phyloP scores from a whole-genome alignment of 306 rosid species.

The Medicago truncatula region MtrunA17r5.0-ANR NC_053046.1:16675501-16676000 shows the following conservation, averaged over 20 bases:
- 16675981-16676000: no score
- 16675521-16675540: conserved; percentile 59
- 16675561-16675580: conserved; percentile 43
- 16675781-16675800: conserved; percentile 67
- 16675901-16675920: no score
- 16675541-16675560: conserved; percentile 50
- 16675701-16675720: conserved; percentile 45
- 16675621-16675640: conserved; percentile 18
- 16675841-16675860: conserved; percentile 19
- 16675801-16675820: conserved; percentile 46
- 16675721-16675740: conserved; percentile 23
- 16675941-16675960: no score
- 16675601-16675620: conserved; percentile 36
- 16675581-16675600: conserved; percentile 31
- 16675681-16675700: neutral
- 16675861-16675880: neutral
- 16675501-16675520: conserved; percentile 54
- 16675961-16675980: no score
- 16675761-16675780: conserved; percentile 53
- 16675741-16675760: conserved; percentile 49
- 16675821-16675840: conserved; percentile 19
- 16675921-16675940: no score
- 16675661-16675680: conserved; percentile 2
- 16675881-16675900: neutral
- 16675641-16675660: conserved; percentile 38